Percentiles rank a stretch among this genome's conserved stretches.
Conservation (phyloP, 345 rosid genomes). For the Citrus trifoliata region DNA sequence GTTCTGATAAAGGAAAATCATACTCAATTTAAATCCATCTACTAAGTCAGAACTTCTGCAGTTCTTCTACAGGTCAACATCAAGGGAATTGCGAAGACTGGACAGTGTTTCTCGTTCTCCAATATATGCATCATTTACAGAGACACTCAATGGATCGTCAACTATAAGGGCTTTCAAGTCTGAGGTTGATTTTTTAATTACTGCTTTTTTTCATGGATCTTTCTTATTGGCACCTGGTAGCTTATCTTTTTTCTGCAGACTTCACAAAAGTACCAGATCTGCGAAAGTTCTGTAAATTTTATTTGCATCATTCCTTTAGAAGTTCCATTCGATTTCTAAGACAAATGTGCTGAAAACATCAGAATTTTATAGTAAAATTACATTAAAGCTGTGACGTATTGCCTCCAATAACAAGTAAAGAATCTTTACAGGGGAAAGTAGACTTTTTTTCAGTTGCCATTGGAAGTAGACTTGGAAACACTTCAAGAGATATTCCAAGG, state of each 20-base stretch:
- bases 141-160: constrained; percentile 88
- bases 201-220: background rate
- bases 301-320: background rate
- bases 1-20: background rate
- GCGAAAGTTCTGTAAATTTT: background rate
- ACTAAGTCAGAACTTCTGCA: constrained; percentile 38
- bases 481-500: background rate
- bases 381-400: background rate
- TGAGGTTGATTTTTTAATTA: constrained; percentile 47
- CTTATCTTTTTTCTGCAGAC: background rate
- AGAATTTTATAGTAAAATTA: background rate
- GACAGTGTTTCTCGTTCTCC: constrained; percentile 96
- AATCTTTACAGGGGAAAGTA: background rate
- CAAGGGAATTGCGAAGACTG: constrained; percentile 87
- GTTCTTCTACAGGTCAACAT: constrained; percentile 95
- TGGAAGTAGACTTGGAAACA: background rate
- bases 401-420: background rate
- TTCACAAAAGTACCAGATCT: background rate
- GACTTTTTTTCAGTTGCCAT: background rate
- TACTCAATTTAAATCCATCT: background rate
- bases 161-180: constrained; percentile 86
- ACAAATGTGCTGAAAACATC: background rate
- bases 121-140: constrained; percentile 81
- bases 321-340: constrained; percentile 1
- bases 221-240: background rate